These are phyloP conservation scores for Mortierella sp. DNA, from an alignment of 371 early-diverging fungal species.

Conservation along the genomic window DNA sequence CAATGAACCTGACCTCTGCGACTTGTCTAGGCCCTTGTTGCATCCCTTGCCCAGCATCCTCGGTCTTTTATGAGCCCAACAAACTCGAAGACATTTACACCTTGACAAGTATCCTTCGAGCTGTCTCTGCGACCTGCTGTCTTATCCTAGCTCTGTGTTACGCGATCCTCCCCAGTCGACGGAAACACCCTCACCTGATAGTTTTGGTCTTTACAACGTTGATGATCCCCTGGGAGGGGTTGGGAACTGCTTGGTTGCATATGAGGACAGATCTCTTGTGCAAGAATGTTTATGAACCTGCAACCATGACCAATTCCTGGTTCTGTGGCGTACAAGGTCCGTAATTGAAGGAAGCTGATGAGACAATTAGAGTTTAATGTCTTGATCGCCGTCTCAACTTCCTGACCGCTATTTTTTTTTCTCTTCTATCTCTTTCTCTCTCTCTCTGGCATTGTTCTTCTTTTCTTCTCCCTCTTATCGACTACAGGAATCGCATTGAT, in stretches of 20 bases:
- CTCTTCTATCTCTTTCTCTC: background rate
- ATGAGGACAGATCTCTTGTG: constrained; percentile 33
- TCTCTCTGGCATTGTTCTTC: too few species aligned
- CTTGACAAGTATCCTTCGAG: constrained; percentile 32
- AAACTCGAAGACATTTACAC: constrained; percentile 35
- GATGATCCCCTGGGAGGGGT: constrained; percentile 39
- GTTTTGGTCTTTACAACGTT: constrained; percentile 21
- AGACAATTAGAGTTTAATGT: background rate
- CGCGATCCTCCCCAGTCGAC: constrained; percentile 38
- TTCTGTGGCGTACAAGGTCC: constrained; percentile 55
- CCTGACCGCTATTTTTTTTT: background rate
- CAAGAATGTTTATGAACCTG: constrained; percentile 30
- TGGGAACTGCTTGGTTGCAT: constrained; percentile 39
- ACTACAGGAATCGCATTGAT: constrained; percentile 26
- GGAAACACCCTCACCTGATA: constrained; percentile 51
- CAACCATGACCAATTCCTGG: constrained; percentile 48
- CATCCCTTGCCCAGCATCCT: constrained; percentile 43
- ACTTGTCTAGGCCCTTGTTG: constrained; percentile 40
- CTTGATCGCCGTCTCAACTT: background rate
- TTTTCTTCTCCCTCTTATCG: background rate
- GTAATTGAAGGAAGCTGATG: background rate
- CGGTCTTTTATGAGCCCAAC: constrained; percentile 41
- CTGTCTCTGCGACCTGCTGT: constrained; percentile 18
- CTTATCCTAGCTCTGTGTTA: constrained; percentile 25
- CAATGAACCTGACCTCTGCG: background rate